phyloP scores from a whole-genome alignment of 2,329 filamentous ascomycete genomes.

The Pyrenochaeta sp. region DNA sequence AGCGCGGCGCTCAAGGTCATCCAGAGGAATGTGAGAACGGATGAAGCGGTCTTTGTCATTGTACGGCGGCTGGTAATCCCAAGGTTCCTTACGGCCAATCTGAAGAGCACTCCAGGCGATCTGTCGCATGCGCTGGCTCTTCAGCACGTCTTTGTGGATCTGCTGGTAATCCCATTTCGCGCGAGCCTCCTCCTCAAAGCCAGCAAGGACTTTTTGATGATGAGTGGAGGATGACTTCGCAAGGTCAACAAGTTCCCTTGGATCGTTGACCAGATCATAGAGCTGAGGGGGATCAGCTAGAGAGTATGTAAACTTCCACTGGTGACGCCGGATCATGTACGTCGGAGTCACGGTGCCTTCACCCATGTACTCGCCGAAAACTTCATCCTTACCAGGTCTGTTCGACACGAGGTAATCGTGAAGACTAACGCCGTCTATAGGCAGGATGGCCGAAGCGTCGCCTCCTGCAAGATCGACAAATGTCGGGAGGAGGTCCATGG shows the following conservation, averaged over 20 bases:
- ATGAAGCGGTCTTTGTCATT: constrained; percentile 77
- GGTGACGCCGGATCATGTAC: constrained; percentile 91
- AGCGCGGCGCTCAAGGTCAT: constrained; percentile 80
- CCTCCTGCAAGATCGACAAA: constrained; percentile 83
- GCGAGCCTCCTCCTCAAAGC: constrained; percentile 77
- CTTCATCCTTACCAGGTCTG: constrained; percentile 77
- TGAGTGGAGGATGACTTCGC: constrained; percentile 53
- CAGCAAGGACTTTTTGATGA: constrained; percentile 56
- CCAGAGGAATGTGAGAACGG: constrained; percentile 80
- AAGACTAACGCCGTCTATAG: constrained; percentile 85
- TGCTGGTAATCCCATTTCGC: constrained; percentile 81
- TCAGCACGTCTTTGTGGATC: constrained; percentile 78
- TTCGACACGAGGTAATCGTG: constrained; percentile 47
- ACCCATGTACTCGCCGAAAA: constrained; percentile 94
- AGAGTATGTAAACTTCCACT: constrained; percentile 91
- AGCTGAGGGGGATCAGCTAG: constrained; percentile 85
- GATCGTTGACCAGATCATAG: constrained; percentile 80
- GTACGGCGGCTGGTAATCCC: constrained; percentile 83
- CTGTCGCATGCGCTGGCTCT: constrained; percentile 79
- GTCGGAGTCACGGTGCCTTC: constrained; percentile 89
- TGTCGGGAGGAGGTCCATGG: constrained; percentile 88
- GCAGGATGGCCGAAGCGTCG: constrained; percentile 73
- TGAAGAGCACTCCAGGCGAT: constrained; percentile 83
- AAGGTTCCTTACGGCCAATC: constrained; percentile 72
- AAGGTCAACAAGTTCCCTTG: constrained; percentile 79